Evolutionary conservation across 176 grass and related monocot genomes (phyloP), one percentile per base, ranked within the genome.

Genomic region (Olyra latifolia): DNA sequence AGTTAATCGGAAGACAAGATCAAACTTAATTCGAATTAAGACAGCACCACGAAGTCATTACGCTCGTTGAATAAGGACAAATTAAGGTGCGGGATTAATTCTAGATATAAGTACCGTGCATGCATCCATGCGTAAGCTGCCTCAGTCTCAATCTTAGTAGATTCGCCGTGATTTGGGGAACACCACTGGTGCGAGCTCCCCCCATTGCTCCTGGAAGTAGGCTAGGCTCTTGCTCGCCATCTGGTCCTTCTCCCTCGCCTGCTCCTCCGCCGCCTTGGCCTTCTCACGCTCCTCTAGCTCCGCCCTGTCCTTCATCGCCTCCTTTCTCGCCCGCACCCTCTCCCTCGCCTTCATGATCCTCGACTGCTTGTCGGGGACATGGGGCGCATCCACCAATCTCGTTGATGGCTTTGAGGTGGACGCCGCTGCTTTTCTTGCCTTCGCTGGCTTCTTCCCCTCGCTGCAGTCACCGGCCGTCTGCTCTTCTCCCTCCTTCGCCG

Each of bases 201-300:
- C 32, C 92, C 92, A 94, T 68, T 91, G 86, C 69, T 87, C 86
- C 69, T 59, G 75, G 65, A 42, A 81, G 71, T 78, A 86, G 71
- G 57, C 44, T 20, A 59, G 71, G 64, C 71, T 87, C 46, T 67
- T 81, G 60, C 66, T 82, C 11, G 66, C 65, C 53, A 81, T 88
- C 77, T 70, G 75, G 54, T 98, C 77, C 87, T 94, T 94, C 84
- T 94, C 92, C 87, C 55, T 93, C 7, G 95, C 94, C 66, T 92
- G 57, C 88, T 97, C n/a, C n/a, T n/a, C 32, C 32, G 32, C 32
- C 32, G 32, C 32, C 32, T 35, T 35, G 0, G 32, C 32, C 32
- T 35, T 35, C 32, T 35, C 32, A 35, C 32, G 32, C 32, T 35
- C 32, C 32, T 35, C 32, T 4, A 35, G 32, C 32, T 35, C 32